Evolutionary conservation across 768 basidiomycete genomes (phyloP).

Genomic region (Tulasnella sp.): DNA sequence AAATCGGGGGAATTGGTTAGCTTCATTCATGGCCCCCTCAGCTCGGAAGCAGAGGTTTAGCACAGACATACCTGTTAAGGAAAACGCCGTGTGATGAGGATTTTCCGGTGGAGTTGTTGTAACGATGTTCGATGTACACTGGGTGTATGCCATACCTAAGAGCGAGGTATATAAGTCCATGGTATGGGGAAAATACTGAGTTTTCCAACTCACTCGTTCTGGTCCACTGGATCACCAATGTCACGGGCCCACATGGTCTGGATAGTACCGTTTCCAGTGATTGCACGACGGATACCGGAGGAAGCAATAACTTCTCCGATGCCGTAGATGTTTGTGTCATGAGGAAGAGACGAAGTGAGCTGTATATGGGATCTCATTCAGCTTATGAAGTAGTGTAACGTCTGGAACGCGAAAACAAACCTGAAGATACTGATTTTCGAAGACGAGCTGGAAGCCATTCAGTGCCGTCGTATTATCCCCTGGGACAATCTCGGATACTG

Average conservation of each 20-base stretch:
- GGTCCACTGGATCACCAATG: slow-evolving; percentile 47
- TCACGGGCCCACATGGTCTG: slow-evolving; percentile 60
- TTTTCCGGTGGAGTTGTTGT: slow-evolving; percentile 32
- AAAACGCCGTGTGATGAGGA: slow-evolving; percentile 60
- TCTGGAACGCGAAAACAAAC: too few relatives aligned
- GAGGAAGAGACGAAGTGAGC: slow-evolving; percentile 34
- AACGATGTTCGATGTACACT: slow-evolving; percentile 62
- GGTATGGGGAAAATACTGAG: slow-evolving; percentile 26
- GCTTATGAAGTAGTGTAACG: too few relatives aligned
- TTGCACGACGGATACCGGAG: not conserved
- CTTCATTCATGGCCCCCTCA: not conserved
- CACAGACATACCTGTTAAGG: slow-evolving; percentile 40
- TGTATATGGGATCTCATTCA: too few relatives aligned
- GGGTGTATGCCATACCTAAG: slow-evolving; percentile 58
- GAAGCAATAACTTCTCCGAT: slow-evolving; percentile 42
- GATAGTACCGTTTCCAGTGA: slow-evolving; percentile 3
- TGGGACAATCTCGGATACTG: not conserved
- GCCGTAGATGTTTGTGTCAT: slow-evolving; percentile 64
- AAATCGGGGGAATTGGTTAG: not conserved
- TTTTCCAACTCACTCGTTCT: not conserved
- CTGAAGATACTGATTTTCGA: slow-evolving; percentile 2
- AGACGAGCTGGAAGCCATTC: not conserved
- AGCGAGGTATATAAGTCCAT: too few relatives aligned
- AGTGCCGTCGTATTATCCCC: too few relatives aligned
- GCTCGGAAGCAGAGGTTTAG: not conserved